Evolutionary conservation across 306 rosid genomes (phyloP).

Genomic region (Quillaja saponaria): DNA sequence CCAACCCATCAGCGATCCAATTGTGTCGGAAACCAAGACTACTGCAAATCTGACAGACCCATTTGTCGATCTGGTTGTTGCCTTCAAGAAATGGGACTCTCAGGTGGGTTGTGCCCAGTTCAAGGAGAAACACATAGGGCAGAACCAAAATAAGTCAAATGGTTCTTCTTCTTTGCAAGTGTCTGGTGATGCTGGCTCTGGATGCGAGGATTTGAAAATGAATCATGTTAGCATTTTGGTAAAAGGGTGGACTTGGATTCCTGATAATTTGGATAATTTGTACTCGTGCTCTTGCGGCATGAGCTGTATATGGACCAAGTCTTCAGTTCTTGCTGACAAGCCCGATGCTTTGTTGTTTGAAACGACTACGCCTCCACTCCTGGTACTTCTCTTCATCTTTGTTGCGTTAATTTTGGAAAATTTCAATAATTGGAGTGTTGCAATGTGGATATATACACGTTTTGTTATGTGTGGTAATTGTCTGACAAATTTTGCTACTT

Average conservation of each 20-base stretch:
- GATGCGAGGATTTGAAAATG: conserved; percentile 44
- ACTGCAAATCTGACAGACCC: conserved; percentile 43
- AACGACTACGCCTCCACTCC: conserved; percentile 68
- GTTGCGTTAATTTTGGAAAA: no score
- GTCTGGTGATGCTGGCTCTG: conserved; percentile 31
- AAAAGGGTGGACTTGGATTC: conserved; percentile 96
- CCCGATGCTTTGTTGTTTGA: conserved; percentile 89
- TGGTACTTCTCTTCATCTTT: conserved; percentile 41
- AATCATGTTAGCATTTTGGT: conserved; percentile 71
- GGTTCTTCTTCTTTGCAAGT: conserved; percentile 58
- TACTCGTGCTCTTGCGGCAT: conserved; percentile 82
- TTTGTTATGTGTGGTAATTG: no score
- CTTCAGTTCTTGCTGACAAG: conserved; percentile 83
- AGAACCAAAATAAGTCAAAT: conserved; percentile 34
- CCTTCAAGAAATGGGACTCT: conserved; percentile 82
- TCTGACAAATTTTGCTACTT: no score
- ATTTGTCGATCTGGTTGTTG: conserved; percentile 57
- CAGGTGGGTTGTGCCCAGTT: conserved; percentile 66
- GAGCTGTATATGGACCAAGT: conserved; percentile 96
- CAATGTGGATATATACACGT: no score
- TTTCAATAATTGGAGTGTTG: no score
- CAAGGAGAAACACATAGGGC: conserved; percentile 41
- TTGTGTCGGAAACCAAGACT: conserved; percentile 6
- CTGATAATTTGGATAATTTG: conserved; percentile 85
- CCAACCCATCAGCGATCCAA: conserved; percentile 27